Conservation (phyloP, 1,284 basidiomycete genomes). For the Erythrobasidium hasegawianum region DNA sequence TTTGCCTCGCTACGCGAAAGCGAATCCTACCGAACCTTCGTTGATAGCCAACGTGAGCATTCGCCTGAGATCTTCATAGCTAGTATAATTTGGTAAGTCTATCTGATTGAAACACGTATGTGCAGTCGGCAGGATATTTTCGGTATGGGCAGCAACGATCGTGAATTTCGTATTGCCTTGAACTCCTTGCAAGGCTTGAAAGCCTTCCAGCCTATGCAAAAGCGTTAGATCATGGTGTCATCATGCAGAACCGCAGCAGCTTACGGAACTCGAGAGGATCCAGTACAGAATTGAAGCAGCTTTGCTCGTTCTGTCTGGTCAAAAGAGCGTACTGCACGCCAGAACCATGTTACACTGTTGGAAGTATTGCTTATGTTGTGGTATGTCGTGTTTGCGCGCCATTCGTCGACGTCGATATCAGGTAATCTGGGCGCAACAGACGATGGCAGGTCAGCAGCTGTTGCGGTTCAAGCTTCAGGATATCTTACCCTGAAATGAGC, state of each 20-base stretch:
- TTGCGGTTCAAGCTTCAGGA: too few species aligned
- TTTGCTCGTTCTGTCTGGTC: slow-evolving; percentile 95
- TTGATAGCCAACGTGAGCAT: slow-evolving; percentile 83
- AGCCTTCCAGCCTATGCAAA: slow-evolving; percentile 41
- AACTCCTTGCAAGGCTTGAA: slow-evolving; percentile 53
- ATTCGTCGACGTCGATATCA: slow-evolving; percentile 98
- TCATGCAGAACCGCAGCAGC: not conserved
- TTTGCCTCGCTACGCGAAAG: slow-evolving; percentile 8
- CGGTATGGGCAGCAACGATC: slow-evolving; percentile 62
- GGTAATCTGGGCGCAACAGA: too few species aligned
- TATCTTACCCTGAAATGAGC: slow-evolving; percentile 47
- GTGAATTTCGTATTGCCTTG: slow-evolving; percentile 94
- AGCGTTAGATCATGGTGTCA: not conserved
- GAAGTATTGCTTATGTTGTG: slow-evolving; percentile 34
- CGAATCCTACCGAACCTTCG: slow-evolving; percentile 60
- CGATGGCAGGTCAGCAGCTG: too few species aligned
- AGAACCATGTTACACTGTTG: slow-evolving; percentile 68
- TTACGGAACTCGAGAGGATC: slow-evolving; percentile 77
- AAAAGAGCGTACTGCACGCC: slow-evolving; percentile 96
- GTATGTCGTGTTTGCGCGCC: slow-evolving; percentile 90
- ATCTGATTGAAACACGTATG: slow-evolving; percentile 72
- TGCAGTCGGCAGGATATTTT: slow-evolving; percentile 76
- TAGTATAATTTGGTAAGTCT: slow-evolving; percentile 82
- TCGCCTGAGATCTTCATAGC: slow-evolving; percentile 87
- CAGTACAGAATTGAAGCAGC: slow-evolving; percentile 83